phyloP scores from a whole-genome alignment of 306 rosid species.

The Crataegus laevigata region DNA sequence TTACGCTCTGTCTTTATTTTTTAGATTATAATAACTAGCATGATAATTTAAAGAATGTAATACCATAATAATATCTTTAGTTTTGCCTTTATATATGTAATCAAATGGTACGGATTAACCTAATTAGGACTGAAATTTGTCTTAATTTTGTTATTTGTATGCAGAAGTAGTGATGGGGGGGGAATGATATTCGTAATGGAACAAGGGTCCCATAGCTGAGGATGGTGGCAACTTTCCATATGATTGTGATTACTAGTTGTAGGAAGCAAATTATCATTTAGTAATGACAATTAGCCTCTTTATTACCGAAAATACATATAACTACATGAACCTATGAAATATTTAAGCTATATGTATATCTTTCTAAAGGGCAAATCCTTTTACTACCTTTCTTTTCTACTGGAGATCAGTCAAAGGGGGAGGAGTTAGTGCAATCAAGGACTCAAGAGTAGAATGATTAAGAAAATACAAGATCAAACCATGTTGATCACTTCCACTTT shows the following conservation, averaged over 20 bases:
- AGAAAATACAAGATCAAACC: background rate
- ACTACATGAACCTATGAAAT: background rate
- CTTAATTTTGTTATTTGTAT: slow-evolving; percentile 11
- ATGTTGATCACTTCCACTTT: slow-evolving; percentile 12
- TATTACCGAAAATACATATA: background rate
- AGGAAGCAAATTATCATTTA: background rate
- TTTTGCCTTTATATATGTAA: slow-evolving; percentile 13
- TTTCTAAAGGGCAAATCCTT: background rate
- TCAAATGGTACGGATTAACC: background rate
- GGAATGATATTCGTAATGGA: slow-evolving; percentile 1
- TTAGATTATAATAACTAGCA: background rate
- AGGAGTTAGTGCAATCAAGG: slow-evolving; percentile 9
- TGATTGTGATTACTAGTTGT: slow-evolving; percentile 18
- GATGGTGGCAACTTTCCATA: slow-evolving; percentile 19
- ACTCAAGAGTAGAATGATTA: slow-evolving; percentile 12
- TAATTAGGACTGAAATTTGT: slow-evolving; percentile 4
- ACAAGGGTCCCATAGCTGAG: slow-evolving; percentile 4
- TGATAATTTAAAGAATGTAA: slow-evolving; percentile 21
- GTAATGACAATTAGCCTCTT: slow-evolving; percentile 2
- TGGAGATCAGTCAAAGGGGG: slow-evolving; percentile 29
- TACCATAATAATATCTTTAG: slow-evolving; percentile 27
- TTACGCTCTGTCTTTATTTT: background rate
- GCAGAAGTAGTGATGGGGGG: slow-evolving; percentile 15
- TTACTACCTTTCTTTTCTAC: slow-evolving; percentile 11
- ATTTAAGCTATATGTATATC: background rate